phyloP scores from a whole-genome alignment of 208 protist genomes.

The Herpetomonas samuelpessoai region DNA sequence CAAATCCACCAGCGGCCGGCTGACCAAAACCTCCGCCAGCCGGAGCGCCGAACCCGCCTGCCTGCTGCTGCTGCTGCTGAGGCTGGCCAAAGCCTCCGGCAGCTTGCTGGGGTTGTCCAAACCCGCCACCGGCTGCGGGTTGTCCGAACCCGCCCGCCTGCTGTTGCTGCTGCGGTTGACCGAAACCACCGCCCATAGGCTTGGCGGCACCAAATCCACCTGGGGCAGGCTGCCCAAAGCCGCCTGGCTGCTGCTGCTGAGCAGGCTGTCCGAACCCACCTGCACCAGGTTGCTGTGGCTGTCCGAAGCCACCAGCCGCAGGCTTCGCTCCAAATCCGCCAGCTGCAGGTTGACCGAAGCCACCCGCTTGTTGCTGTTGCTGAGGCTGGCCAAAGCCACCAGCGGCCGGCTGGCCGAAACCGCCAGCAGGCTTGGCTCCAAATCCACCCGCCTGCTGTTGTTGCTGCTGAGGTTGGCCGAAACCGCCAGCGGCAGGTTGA shows the following conservation, averaged over 20 bases:
- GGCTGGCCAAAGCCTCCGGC: constrained; percentile 36
- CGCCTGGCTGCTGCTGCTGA: constrained; percentile 20
- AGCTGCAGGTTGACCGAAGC: constrained; percentile 37
- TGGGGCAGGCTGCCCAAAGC: constrained; percentile 26
- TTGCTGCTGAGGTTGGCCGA: constrained; percentile 36
- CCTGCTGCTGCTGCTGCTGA: constrained; percentile 21
- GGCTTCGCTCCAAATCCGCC: constrained; percentile 20
- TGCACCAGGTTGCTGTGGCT: constrained; percentile 7
- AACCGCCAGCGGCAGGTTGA: constrained; percentile 26
- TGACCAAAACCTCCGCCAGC: constrained; percentile 37
- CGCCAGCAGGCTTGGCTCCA: constrained; percentile 17
- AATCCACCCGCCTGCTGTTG: constrained; percentile 34
- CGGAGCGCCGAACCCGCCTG: constrained; percentile 41
- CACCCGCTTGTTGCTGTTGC: constrained; percentile 14
- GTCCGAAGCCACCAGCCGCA: constrained; percentile 46
- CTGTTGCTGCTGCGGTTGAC: constrained; percentile 10
- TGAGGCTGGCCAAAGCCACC: constrained; percentile 45
- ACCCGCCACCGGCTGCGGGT: constrained; percentile 16
- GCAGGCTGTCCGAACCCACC: neutral
- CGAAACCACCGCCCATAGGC: neutral
- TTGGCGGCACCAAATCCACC: constrained; percentile 39
- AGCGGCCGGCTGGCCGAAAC: constrained; percentile 27
- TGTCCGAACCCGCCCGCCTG: constrained; percentile 9
- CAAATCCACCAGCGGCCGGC: constrained; percentile 41
- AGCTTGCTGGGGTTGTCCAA: constrained; percentile 31